Conservation (phyloP, 305 asterid species). For the Fraxinus xanthoxyloides region DNA sequence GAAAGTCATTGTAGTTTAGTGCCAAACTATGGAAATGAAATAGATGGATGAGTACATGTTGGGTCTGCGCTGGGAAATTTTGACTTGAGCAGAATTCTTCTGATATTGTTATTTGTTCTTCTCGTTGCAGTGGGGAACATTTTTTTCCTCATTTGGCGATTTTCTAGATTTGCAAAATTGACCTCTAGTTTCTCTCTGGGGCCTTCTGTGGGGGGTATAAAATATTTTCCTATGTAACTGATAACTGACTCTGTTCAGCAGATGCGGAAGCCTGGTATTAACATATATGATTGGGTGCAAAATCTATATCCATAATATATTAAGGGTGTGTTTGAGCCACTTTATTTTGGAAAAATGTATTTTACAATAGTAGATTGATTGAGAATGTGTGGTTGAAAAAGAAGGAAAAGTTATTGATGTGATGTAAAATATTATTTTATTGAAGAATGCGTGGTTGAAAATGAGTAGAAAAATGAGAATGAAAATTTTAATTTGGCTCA, state of each 20-base stretch:
- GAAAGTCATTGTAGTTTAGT: not conserved
- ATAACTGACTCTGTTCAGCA: not conserved
- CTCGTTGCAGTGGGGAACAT: not conserved
- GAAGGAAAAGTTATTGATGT: too few species aligned
- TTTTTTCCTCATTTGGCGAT: not conserved
- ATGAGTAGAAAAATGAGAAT: too few species aligned
- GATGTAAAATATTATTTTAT: too few species aligned
- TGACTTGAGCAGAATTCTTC: conserved; percentile 11
- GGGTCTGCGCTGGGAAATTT: not conserved
- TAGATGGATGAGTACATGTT: not conserved
- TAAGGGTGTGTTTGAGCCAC: too few species aligned
- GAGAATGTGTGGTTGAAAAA: too few species aligned
- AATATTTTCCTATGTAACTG: not conserved
- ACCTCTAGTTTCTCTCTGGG: conserved; percentile 7
- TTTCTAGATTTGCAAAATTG: conserved; percentile 20
- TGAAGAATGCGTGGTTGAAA: too few species aligned
- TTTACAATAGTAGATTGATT: too few species aligned
- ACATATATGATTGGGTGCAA: not conserved
- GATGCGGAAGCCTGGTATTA: not conserved
- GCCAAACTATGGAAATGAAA: not conserved
- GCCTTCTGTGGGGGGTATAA: not conserved
- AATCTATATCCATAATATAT: not conserved
- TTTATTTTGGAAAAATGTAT: too few species aligned
- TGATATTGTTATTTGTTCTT: not conserved
- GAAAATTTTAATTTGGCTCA: too few species aligned